phyloP scores from a whole-genome alignment of 345 rosid species.

The Citrus australasica region DNA sequence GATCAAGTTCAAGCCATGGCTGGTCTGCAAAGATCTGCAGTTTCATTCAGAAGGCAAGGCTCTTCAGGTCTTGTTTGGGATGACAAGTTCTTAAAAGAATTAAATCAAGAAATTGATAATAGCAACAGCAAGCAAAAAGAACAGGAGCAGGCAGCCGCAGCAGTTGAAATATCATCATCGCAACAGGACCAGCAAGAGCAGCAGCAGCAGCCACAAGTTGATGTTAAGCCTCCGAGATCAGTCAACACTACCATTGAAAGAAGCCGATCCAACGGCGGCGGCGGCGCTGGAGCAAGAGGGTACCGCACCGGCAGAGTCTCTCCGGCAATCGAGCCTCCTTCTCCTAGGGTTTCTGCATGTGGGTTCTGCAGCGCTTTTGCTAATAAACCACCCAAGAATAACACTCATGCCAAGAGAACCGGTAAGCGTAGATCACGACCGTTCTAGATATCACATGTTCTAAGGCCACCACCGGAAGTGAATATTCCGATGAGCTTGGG shows the following conservation, averaged over 20 bases:
- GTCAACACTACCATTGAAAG: constrained; percentile 45
- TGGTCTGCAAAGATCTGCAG: constrained; percentile 83
- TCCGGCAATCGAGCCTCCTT: constrained; percentile 88
- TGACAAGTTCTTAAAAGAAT: constrained; percentile 60
- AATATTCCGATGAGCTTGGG: constrained; percentile 21
- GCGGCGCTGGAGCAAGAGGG: constrained; percentile 68
- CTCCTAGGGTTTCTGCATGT: constrained; percentile 81
- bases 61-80: constrained; percentile 94
- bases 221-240: constrained; percentile 36
- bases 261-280: constrained; percentile 74
- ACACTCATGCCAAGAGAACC: constrained; percentile 32
- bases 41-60: constrained; percentile 89
- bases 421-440: constrained; percentile 63
- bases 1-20: constrained; percentile 44
- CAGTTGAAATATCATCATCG: background rate
- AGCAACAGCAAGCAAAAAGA: constrained; percentile 14
- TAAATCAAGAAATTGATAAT: constrained; percentile 27
- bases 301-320: constrained; percentile 74
- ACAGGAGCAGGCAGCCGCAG: constrained; percentile 11
- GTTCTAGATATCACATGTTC: background rate
- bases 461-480: background rate
- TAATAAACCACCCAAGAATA: constrained; percentile 43
- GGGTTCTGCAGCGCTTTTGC: constrained; percentile 70
- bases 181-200: background rate
- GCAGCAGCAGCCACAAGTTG: constrained; percentile 2